Evolutionary conservation across 179 eudicot genomes (phyloP), one percentile per base, ranked within the genome.

Genomic region (Vitellaria paradoxa): DNA sequence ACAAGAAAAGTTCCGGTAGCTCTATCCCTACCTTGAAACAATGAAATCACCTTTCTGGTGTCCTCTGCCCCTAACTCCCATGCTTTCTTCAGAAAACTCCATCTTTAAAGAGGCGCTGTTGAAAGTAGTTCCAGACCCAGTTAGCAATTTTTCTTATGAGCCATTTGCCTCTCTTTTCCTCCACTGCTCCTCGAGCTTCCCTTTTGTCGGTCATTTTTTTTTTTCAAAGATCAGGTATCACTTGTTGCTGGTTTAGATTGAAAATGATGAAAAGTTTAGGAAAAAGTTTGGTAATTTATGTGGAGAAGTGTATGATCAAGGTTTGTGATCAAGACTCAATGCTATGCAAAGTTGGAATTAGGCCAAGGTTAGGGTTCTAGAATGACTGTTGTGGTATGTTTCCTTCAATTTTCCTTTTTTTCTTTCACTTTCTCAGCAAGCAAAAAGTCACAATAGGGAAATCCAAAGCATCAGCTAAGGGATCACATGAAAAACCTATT

Each of bases 21-120:
- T 77, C 91, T 85, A 87, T 65, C 63, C 97, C 96, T 3, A 91
- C 97, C 66, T 89, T 93, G 42, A 88, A 68, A 53, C 92, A 89
- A 78, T 93, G 96, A 50, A 30, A 87, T 76, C n/a, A 90, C 72
- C 59, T 91, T 79, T 68, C 90, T 88, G 5, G 93, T 92, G 47
- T 91, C 96, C 53, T 93, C 90, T 14, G 75, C 80, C 46, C 90
- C 96, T 65, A 93, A 81, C 56, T 81, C 77, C 90, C 87, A 87
- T 47, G 82, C 80, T 50, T 77, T 82, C 55, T 77, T 53, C 45
- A 82, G 18, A 40, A 81, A 81, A 26, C 14, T 68, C 65, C 1
- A 70, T 59, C 40, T 72, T 60, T 11, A 30, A 56, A 47, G 49
- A 80, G 10, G 45, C 24, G 23, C 76, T 55, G 11, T 37, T 6